Evolutionary conservation across 2,329 filamentous ascomycete genomes (phyloP).

Genomic region (Helotiales sp.): DNA sequence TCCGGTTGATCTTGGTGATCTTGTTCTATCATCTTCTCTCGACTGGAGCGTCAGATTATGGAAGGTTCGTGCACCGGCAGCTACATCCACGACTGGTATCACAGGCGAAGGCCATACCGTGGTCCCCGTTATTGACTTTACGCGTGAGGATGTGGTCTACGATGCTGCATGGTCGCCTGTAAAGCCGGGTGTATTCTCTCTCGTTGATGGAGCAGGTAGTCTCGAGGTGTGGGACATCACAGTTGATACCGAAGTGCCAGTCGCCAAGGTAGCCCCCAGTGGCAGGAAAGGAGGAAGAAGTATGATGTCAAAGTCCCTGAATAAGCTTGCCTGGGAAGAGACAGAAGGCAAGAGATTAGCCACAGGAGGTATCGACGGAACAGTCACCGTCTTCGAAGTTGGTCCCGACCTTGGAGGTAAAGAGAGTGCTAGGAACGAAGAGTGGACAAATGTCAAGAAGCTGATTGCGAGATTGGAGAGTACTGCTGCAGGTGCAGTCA

Average conservation of each 20-base stretch:
- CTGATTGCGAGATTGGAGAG: slow-evolving; percentile 74
- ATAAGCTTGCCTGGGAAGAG: slow-evolving; percentile 92
- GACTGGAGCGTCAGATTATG: slow-evolving; percentile 98
- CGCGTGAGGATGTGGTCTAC: slow-evolving; percentile 94
- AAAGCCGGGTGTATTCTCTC: slow-evolving; percentile 89
- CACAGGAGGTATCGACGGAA: slow-evolving; percentile 88
- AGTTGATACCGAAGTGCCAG: slow-evolving; percentile 87
- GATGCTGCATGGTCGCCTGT: slow-evolving; percentile 94
- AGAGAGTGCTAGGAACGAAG: slow-evolving; percentile 79
- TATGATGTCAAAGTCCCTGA: slow-evolving; percentile 81
- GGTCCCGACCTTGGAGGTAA: slow-evolving; percentile 78
- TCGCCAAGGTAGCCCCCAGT: slow-evolving; percentile 76
- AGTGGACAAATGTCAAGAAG: slow-evolving; percentile 93
- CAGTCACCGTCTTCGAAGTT: slow-evolving; percentile 91
- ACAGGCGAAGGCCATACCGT: slow-evolving; percentile 53
- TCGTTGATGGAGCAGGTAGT: slow-evolving; percentile 89
- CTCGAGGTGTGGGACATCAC: slow-evolving; percentile 96
- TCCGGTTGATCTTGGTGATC: slow-evolving; percentile 88
- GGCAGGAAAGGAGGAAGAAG: slow-evolving; percentile 62
- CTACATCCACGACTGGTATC: slow-evolving; percentile 58
- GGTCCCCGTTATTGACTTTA: slow-evolving; percentile 81
- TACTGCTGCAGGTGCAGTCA: slow-evolving; percentile 16
- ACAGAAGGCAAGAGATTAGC: slow-evolving; percentile 84
- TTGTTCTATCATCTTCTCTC: slow-evolving; percentile 87
- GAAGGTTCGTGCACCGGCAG: slow-evolving; percentile 83